These are phyloP conservation scores for Viola odorata DNA, from an alignment of 345 rosid species.

Conservation along the genomic window DNA sequence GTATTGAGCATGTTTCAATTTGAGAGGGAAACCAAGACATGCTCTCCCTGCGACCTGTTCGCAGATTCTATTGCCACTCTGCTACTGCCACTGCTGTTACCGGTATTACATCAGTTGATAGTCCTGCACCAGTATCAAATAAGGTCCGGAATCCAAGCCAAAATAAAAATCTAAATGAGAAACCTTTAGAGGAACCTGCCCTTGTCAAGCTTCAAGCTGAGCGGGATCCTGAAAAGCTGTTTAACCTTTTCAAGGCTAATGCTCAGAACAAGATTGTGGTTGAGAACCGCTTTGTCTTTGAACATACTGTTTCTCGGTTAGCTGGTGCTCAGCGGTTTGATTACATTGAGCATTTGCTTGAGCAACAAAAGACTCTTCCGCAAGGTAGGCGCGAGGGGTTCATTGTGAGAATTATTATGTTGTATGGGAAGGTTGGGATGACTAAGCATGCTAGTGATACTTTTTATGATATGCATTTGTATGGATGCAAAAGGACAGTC, in stretches of 20 bases:
- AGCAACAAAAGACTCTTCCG: conserved; percentile 72
- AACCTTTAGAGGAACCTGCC: conserved; percentile 50
- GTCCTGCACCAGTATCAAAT: conserved; percentile 15
- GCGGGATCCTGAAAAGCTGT: conserved; percentile 71
- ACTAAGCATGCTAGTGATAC: conserved; percentile 56
- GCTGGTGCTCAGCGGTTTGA: conserved; percentile 68
- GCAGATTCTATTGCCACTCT: conserved; percentile 43
- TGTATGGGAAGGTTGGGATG: conserved; percentile 84
- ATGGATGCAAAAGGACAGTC: conserved; percentile 57
- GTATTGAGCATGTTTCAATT: conserved; percentile 37
- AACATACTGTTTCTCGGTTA: conserved; percentile 64
- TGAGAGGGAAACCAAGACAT: conserved; percentile 41
- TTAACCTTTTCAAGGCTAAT: conserved; percentile 56
- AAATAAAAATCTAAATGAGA: conserved; percentile 12
- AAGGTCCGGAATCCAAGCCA: conserved; percentile 12
- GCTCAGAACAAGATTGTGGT: conserved; percentile 54
- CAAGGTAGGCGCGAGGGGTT: conserved; percentile 88
- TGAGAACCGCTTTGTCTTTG: conserved; percentile 67
- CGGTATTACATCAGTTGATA: conserved; percentile 20
- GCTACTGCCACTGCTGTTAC: conserved; percentile 17
- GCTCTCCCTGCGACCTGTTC: conserved; percentile 51
- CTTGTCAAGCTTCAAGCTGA: conserved; percentile 70
- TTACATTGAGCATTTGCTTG: conserved; percentile 66
- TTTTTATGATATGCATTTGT: conserved; percentile 50
- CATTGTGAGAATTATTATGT: conserved; percentile 67